These are phyloP conservation scores for Chalaropsis thielavioides DNA, from an alignment of 2,329 filamentous ascomycete genomes.

Conservation along the genomic window DNA sequence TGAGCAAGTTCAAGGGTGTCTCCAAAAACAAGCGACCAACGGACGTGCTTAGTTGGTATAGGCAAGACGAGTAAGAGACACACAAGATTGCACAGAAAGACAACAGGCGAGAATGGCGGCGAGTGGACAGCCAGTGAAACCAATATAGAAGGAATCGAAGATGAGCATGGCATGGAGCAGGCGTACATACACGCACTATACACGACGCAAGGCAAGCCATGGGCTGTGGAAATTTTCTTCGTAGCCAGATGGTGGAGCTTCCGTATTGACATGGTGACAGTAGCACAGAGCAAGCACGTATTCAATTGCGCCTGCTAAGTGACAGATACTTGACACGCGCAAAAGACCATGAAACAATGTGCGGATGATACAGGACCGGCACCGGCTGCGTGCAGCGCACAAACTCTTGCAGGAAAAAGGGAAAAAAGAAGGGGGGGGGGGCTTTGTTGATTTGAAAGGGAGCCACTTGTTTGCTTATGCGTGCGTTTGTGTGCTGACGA, in stretches of 20 bases:
- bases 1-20: not conserved
- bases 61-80: not conserved
- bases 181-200: not conserved
- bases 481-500: not conserved
- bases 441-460: not conserved
- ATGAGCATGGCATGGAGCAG: not conserved
- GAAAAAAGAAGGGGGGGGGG: not conserved
- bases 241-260: not conserved
- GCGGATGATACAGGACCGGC: not conserved
- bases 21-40: not conserved
- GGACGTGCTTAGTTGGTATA: not conserved
- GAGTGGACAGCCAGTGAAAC: not conserved
- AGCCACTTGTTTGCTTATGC: not conserved
- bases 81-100: not conserved
- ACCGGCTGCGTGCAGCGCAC: not conserved
- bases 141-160: not conserved
- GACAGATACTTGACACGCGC: not conserved
- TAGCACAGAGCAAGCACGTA: not conserved
- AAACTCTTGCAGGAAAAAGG: not conserved
- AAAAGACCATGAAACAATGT: not conserved
- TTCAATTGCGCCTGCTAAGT: not conserved
- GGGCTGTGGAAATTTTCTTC: not conserved
- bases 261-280: not conserved
- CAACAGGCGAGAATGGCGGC: slow-evolving; percentile 2
- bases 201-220: not conserved